phyloP scores from a whole-genome alignment of 1,139 yeast species.

The Taiozyma sp. region DNA sequence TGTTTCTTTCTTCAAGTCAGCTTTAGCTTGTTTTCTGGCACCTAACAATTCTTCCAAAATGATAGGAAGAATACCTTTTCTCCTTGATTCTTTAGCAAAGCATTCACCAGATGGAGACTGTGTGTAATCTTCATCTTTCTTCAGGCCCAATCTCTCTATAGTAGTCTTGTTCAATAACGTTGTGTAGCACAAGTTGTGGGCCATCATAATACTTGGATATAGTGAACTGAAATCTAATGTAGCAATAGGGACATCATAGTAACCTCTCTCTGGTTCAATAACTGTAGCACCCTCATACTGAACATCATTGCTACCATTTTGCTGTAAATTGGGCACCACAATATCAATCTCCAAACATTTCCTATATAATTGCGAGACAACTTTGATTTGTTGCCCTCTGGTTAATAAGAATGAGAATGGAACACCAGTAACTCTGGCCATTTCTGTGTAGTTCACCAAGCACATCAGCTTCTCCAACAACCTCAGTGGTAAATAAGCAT shows the following conservation, averaged over 20 bases:
- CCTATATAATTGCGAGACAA: conserved; percentile 88
- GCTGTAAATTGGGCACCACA: conserved; percentile 84
- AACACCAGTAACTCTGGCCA: conserved; percentile 99
- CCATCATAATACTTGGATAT: conserved; percentile 99
- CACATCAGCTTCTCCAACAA: conserved; percentile 92
- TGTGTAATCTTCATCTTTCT: conserved; percentile 73
- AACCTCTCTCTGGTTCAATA: conserved; percentile 93
- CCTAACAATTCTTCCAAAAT: conserved; percentile 81
- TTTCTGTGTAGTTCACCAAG: conserved; percentile 92
- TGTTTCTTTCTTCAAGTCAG: conserved; percentile 83
- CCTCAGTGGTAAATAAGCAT: conserved; percentile 87
- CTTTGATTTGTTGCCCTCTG: conserved; percentile 97
- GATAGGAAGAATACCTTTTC: conserved; percentile 88
- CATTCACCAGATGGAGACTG: conserved; percentile 89
- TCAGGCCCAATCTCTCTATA: conserved; percentile 56
- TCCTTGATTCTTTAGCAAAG: conserved; percentile 66
- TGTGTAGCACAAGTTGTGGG: conserved; percentile 95
- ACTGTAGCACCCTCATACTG: conserved; percentile 99
- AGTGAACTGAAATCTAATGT: conserved; percentile 96
- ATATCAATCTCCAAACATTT: conserved; percentile 83
- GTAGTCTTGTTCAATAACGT: conserved; percentile 70
- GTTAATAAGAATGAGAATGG: conserved; percentile 86
- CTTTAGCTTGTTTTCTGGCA: conserved; percentile 92
- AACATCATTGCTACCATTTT: conserved; percentile 71
- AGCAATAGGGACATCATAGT: conserved; percentile 95